A percentile compares a stretch with the other conserved stretches of the same genome.
phyloP scores from a whole-genome alignment of 2,329 filamentous ascomycete species.

The Claviceps purpurea region DNA sequence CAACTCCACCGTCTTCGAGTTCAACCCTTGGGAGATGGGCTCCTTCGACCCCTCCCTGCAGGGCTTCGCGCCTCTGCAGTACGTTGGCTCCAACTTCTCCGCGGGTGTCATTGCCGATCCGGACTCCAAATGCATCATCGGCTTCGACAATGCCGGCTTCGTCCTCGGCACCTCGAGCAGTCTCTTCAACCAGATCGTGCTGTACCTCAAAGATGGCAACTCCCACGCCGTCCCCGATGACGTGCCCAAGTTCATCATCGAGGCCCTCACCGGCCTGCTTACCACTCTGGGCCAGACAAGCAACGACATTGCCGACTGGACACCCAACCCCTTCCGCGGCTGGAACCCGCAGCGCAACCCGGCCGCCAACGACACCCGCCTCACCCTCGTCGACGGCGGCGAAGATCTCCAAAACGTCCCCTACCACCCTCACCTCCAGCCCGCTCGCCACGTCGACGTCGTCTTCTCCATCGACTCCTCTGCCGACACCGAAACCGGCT shows the following conservation, averaged over 20 bases:
- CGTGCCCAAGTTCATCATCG: constrained; percentile 28
- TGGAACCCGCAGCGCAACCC: constrained; percentile 35
- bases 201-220: constrained; percentile 49
- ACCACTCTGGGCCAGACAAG: constrained; percentile 40
- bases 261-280: constrained; percentile 38
- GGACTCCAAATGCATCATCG: constrained; percentile 32
- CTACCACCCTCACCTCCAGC: constrained; percentile 47
- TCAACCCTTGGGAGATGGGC: constrained; percentile 54
- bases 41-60: constrained; percentile 45
- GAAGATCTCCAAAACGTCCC: constrained; percentile 72
- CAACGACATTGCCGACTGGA: constrained; percentile 64
- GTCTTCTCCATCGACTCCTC: constrained; percentile 53
- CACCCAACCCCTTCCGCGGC: constrained; percentile 44
- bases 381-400: constrained; percentile 71
- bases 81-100: constrained; percentile 45
- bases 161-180: constrained; percentile 73
- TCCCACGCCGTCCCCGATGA: constrained; percentile 35
- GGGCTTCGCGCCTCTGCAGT: constrained; percentile 46
- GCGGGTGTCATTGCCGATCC: constrained; percentile 32
- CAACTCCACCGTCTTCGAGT: constrained; percentile 52
- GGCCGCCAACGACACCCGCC: constrained; percentile 29
- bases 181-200: constrained; percentile 58
- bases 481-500: constrained; percentile 43
- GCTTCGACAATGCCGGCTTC: constrained; percentile 69
- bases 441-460: constrained; percentile 41